These are phyloP conservation scores for Sesbania bispinosa DNA, from an alignment of 306 rosid species.

Conservation along the genomic window DNA sequence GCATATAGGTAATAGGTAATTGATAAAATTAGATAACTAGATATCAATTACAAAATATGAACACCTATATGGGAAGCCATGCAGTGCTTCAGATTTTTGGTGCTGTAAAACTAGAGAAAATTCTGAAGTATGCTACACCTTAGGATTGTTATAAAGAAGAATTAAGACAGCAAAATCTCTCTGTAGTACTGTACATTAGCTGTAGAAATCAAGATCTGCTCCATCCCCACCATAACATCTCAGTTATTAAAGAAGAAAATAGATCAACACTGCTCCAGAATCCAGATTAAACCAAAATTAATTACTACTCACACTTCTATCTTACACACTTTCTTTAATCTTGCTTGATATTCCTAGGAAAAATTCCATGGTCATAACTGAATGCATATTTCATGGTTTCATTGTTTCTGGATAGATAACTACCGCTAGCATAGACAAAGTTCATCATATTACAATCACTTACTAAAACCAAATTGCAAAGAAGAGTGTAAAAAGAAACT, in stretches of 20 bases:
- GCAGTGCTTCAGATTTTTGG: conserved; percentile 3
- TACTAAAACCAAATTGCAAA: no score
- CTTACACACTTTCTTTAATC: background rate
- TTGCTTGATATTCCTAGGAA: background rate
- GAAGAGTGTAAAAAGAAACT: background rate
- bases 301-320: conserved; percentile 5
- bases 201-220: background rate
- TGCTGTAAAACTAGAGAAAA: background rate
- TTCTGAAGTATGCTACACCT: background rate
- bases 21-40: background rate
- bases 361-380: background rate
- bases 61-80: background rate
- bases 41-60: background rate
- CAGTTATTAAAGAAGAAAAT: background rate
- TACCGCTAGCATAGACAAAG: background rate
- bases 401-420: background rate
- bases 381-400: background rate
- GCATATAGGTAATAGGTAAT: background rate
- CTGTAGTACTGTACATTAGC: background rate
- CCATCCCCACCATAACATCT: background rate
- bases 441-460: no score
- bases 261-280: background rate
- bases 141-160: background rate
- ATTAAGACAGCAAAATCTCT: background rate
- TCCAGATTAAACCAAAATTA: background rate